phyloP scores from a whole-genome alignment of 2,329 filamentous ascomycete genomes.

The Claviceps paspali region DNA sequence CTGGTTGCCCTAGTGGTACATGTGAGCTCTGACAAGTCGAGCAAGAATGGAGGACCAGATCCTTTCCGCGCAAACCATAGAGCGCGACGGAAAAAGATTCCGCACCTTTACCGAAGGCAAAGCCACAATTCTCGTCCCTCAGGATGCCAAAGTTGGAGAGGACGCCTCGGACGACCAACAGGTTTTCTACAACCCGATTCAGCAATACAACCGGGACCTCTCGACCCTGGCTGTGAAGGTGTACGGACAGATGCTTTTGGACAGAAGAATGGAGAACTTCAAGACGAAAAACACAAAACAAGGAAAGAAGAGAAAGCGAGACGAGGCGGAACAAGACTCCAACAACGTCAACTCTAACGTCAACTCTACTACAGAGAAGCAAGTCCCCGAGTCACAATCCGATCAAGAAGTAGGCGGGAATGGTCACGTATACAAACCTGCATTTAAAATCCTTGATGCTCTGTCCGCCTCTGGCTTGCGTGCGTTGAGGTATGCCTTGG shows the following conservation, averaged over 20 bases:
- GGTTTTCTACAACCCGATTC: conserved; percentile 98
- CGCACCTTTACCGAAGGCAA: conserved; percentile 39
- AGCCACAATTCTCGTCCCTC: conserved; percentile 40
- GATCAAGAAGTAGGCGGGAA: conserved; percentile 7
- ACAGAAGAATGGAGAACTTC: conserved; percentile 26
- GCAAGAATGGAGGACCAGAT: conserved; percentile 8
- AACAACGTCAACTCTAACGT: background rate
- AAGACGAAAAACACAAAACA: conserved; percentile 23
- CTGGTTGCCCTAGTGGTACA: too few relatives aligned
- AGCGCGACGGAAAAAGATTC: conserved; percentile 31
- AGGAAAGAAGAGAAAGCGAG: conserved; percentile 33
- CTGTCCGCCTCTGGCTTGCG: conserved; percentile 86
- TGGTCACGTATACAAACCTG: conserved; percentile 20
- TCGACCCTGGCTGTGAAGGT: conserved; percentile 85
- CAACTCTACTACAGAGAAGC: background rate
- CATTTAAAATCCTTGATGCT: conserved; percentile 82
- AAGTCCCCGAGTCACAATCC: conserved; percentile 5
- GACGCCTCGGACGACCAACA: conserved; percentile 51
- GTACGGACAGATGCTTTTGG: conserved; percentile 55
- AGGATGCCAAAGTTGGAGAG: conserved; percentile 26
- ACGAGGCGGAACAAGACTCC: conserved; percentile 11
- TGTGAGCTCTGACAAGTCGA: conserved; percentile 1
- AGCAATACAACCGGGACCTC: conserved; percentile 95
- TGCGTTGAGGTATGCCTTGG: conserved; percentile 79
- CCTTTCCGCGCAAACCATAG: conserved; percentile 11